Conservation (phyloP, 2,329 filamentous ascomycete genomes). For the Nemania serpens region DNA sequence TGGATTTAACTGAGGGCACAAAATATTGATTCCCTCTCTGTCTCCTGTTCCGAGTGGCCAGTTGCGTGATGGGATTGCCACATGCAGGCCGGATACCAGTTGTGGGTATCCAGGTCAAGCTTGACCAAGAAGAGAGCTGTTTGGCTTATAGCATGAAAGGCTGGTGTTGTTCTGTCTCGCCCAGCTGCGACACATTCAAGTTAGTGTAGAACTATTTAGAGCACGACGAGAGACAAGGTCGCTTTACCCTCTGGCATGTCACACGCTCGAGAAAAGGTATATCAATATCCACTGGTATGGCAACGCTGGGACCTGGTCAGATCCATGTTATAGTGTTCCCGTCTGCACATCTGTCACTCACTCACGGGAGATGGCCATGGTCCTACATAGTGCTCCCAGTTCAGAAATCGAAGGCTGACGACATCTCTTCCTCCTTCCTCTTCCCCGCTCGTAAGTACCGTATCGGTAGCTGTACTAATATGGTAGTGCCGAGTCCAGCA, state of each 20-base stretch:
- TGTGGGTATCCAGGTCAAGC: too few species aligned
- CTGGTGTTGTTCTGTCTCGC: conserved; percentile 18
- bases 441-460: not conserved
- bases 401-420: conserved; percentile 27
- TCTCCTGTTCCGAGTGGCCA: not conserved
- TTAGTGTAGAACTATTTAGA: conserved; percentile 1
- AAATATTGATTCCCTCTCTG: not conserved
- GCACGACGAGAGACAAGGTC: conserved; percentile 11
- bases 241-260: conserved; percentile 20
- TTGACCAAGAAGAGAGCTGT: too few species aligned
- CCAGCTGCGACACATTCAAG: conserved; percentile 11
- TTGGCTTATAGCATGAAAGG: too few species aligned
- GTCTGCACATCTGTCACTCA: conserved; percentile 11
- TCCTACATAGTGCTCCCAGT: conserved; percentile 25
- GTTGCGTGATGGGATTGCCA: not conserved
- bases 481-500: conserved; percentile 14
- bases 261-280: not conserved
- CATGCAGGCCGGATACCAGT: not conserved
- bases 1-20: not conserved
- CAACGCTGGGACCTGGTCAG: not conserved
- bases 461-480: too few species aligned
- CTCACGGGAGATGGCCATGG: conserved; percentile 16
- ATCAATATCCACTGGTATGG: not conserved
- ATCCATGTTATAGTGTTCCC: conserved; percentile 10
- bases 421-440: conserved; percentile 10